phyloP scores from a whole-genome alignment of 768 basidiomycete species.

The Pholiota microspora region DNA sequence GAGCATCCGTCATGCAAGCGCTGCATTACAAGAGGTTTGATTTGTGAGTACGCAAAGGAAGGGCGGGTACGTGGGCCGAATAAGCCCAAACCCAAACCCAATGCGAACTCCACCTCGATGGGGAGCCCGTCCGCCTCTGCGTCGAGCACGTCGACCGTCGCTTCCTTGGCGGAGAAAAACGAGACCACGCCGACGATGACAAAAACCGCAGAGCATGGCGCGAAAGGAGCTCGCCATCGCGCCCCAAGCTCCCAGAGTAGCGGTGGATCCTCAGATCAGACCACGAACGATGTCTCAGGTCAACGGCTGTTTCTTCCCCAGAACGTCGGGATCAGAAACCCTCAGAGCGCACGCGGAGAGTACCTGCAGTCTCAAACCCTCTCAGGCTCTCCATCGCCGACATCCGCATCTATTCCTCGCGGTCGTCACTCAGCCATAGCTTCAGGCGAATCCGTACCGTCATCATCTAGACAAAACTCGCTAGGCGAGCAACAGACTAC shows the following conservation, averaged over 20 bases:
- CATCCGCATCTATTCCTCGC: neutral
- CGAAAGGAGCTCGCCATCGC: constrained; percentile 15
- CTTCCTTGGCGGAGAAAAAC: neutral
- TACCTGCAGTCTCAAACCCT: neutral
- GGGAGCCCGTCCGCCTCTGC: constrained; percentile 3
- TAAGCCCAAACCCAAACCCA: constrained; percentile 41
- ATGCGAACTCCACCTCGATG: constrained; percentile 1
- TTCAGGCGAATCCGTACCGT: neutral
- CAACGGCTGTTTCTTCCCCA: constrained; percentile 1
- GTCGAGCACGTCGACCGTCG: constrained; percentile 1
- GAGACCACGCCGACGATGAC: constrained; percentile 7
- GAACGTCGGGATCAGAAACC: neutral
- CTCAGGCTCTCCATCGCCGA: neutral
- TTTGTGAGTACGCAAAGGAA: constrained; percentile 68
- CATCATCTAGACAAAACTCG: constrained; percentile 7
- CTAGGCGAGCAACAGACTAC: constrained; percentile 22
- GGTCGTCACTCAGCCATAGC: neutral
- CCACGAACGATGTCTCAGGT: constrained; percentile 6
- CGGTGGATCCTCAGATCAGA: constrained; percentile 21
- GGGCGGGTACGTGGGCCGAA: constrained; percentile 62
- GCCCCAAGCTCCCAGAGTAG: constrained; percentile 20
- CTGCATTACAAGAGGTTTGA: constrained; percentile 54
- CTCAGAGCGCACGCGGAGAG: neutral
- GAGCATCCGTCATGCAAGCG: constrained; percentile 69
- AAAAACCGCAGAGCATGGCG: constrained; percentile 3